phyloP scores from a whole-genome alignment of 352 stramenopile species.

The Phytophthora fragariaefolia region DNA sequence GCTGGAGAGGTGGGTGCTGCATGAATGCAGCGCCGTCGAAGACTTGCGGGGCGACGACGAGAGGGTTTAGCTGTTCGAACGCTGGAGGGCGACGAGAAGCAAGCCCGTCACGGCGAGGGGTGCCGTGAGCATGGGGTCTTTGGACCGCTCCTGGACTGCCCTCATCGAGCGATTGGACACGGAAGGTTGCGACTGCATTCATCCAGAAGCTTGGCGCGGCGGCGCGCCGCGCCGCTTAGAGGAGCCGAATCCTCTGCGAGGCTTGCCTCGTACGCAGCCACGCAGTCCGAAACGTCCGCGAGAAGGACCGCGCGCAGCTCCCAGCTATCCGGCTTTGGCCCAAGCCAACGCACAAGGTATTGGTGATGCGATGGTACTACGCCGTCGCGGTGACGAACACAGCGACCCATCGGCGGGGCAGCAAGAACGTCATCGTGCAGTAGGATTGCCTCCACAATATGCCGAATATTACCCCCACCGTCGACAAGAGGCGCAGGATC shows the following conservation, averaged over 20 bases:
- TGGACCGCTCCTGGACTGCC: too few relatives aligned
- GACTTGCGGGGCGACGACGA: neutral
- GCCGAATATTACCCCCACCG: neutral
- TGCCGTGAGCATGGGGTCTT: neutral
- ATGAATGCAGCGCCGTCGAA: neutral
- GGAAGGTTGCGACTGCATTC: neutral
- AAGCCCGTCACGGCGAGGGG: neutral
- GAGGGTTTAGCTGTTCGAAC: neutral
- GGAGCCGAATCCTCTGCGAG: neutral
- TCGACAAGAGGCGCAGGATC: neutral
- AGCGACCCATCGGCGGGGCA: neutral
- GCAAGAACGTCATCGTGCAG: too few relatives aligned
- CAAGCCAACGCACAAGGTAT: neutral
- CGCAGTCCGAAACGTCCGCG: neutral
- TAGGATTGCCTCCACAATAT: too few relatives aligned
- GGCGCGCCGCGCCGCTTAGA: neutral
- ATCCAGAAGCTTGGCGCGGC: neutral
- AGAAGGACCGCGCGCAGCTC: neutral
- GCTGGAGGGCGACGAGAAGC: neutral
- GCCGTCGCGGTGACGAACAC: neutral
- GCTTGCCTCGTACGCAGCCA: neutral
- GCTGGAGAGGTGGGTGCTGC: neutral
- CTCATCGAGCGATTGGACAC: neutral
- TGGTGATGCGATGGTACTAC: neutral
- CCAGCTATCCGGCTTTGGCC: too few relatives aligned